Conservation (phyloP, 73 alveolate genomes). For the Paramecium pentaurelia region DNA sequence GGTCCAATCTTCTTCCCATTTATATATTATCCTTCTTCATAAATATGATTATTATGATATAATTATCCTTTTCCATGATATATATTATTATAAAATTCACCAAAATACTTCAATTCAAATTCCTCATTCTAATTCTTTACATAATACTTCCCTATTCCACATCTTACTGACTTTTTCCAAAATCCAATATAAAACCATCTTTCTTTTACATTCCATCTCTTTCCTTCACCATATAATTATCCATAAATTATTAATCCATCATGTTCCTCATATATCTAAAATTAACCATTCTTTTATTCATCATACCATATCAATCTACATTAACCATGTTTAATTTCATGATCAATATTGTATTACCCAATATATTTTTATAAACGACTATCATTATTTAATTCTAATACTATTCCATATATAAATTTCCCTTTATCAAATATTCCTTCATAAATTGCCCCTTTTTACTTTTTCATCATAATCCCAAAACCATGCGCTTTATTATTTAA, state of each 20-base stretch:
- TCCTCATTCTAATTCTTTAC: not conserved
- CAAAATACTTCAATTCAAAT: not conserved
- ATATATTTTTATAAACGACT: not conserved
- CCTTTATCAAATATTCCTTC: not conserved
- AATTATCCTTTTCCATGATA: not conserved
- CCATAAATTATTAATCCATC: not conserved
- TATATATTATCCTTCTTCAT: not conserved
- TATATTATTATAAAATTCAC: not conserved
- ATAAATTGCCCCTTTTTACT: not conserved
- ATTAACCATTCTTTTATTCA: not conserved
- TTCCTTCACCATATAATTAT: not conserved
- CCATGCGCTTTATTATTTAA: not conserved
- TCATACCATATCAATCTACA: not conserved
- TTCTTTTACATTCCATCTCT: not conserved
- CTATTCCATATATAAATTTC: not conserved
- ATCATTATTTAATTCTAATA: not conserved
- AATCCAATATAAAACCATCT: not conserved
- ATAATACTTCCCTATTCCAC: not conserved
- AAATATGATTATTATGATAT: not conserved
- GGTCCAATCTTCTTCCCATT: not conserved
- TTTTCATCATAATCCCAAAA: slow-evolving; percentile 7
- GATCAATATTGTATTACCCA: not conserved
- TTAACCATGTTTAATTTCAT: not conserved
- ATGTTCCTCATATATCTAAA: not conserved
- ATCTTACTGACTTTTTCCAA: not conserved